Evolutionary conservation across 1,139 yeast species (phyloP).

Genomic region (Kluyveromyces sp.): DNA sequence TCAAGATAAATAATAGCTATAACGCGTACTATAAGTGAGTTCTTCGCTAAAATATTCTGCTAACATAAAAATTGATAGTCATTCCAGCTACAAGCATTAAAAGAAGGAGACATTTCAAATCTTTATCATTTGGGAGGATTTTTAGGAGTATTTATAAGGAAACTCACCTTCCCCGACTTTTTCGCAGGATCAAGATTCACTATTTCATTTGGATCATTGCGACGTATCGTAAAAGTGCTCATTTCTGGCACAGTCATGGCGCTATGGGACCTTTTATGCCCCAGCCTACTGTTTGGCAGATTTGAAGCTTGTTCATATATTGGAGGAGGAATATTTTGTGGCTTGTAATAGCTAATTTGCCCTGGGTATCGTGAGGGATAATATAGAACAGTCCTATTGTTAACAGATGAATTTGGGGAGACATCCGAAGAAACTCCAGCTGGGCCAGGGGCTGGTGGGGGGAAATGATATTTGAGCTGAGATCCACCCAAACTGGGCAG

Average conservation of each 20-base stretch:
- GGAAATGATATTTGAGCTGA: background rate
- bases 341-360: background rate
- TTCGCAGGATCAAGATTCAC: background rate
- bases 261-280: constrained; percentile 26
- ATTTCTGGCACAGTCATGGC: constrained; percentile 15
- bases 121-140: constrained; percentile 23
- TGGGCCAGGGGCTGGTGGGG: background rate
- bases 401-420: constrained; percentile 1
- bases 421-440: background rate
- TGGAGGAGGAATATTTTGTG: background rate
- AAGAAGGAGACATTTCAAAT: background rate
- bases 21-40: too few species aligned
- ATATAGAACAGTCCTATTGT: background rate
- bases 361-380: background rate
- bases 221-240: constrained; percentile 7
- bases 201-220: constrained; percentile 1
- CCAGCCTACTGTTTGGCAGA: constrained; percentile 5
- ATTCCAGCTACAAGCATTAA: background rate
- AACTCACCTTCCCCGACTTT: constrained; percentile 15
- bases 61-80: background rate
- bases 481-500: background rate
- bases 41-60: background rate
- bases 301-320: background rate
- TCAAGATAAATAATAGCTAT: too few species aligned
- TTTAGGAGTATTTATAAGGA: constrained; percentile 25